Conservation (phyloP, 2,329 filamentous ascomycete species). For the Nothopassalora personata region DNA sequence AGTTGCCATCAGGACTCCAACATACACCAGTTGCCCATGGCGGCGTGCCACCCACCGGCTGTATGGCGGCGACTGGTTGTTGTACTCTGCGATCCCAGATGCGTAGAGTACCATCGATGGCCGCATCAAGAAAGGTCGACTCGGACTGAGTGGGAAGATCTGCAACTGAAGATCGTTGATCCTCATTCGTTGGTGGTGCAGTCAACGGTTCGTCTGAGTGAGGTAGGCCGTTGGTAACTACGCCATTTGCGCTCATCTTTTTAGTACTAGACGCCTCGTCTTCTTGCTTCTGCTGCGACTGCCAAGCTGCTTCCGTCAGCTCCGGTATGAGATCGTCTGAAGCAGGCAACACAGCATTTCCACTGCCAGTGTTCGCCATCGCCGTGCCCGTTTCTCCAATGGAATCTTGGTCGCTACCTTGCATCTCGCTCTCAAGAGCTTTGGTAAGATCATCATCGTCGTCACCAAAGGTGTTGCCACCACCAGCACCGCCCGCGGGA, state of each 20-base stretch:
- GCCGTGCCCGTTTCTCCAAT: conserved; percentile 33
- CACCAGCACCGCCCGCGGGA: conserved; percentile 44
- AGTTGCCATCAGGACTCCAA: conserved; percentile 94
- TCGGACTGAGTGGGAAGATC: conserved; percentile 54
- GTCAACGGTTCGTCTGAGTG: conserved; percentile 45
- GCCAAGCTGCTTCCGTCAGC: not conserved
- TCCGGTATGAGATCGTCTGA: not conserved
- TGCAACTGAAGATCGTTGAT: conserved; percentile 16
- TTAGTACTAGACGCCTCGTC: not conserved
- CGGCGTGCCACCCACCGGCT: conserved; percentile 67
- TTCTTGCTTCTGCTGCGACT: not conserved
- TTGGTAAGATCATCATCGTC: conserved; percentile 79
- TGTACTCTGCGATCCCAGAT: conserved; percentile 84
- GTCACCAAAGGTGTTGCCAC: conserved; percentile 60
- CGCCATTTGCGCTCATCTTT: not conserved
- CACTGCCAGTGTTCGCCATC: conserved; percentile 40
- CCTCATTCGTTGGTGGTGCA: conserved; percentile 33
- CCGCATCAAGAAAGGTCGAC: conserved; percentile 80
- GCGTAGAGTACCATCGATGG: conserved; percentile 80
- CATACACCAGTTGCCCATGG: conserved; percentile 98
- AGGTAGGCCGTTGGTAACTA: conserved; percentile 46
- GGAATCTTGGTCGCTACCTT: conserved; percentile 34
- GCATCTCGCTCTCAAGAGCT: conserved; percentile 57
- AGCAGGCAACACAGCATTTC: conserved; percentile 30
- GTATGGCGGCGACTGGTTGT: conserved; percentile 72